Evolutionary conservation across 441 rosid genomes (phyloP).

Genomic region (Erodium trifolium): DNA sequence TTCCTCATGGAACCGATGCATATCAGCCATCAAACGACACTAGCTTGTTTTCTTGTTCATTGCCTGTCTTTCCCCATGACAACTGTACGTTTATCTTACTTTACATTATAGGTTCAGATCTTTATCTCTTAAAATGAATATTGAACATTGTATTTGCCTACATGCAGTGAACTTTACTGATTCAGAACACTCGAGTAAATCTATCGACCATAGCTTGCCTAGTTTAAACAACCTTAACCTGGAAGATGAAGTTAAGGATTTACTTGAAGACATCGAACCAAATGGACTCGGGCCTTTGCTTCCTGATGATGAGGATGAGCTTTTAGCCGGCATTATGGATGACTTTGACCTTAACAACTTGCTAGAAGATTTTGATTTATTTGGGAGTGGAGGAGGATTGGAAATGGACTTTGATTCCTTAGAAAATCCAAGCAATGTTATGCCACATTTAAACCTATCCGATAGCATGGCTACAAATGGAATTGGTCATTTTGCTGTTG

Average conservation of each 20-base stretch:
- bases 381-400: conserved; percentile 79
- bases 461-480: conserved; percentile 34
- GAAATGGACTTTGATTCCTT: conserved; percentile 60
- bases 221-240: conserved; percentile 27
- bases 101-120: not conserved
- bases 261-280: conserved; percentile 42
- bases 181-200: conserved; percentile 31
- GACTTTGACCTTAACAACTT: conserved; percentile 48
- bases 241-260: conserved; percentile 43
- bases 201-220: conserved; percentile 44
- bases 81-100: conserved; percentile 33
- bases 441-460: conserved; percentile 10
- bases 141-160: not conserved
- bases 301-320: conserved; percentile 27
- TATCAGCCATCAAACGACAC: conserved; percentile 46
- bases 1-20: conserved; percentile 28
- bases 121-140: no score
- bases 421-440: conserved; percentile 41
- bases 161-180: conserved; percentile 59
- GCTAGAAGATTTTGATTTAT: conserved; percentile 74
- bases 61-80: conserved; percentile 66
- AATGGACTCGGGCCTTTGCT: conserved; percentile 37
- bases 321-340: conserved; percentile 66
- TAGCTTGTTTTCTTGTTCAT: conserved; percentile 71
- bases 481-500: conserved; percentile 48